Base-by-base conservation (phyloP, 768 basidiomycete species). In the Lactarius hatsudake region DNA sequence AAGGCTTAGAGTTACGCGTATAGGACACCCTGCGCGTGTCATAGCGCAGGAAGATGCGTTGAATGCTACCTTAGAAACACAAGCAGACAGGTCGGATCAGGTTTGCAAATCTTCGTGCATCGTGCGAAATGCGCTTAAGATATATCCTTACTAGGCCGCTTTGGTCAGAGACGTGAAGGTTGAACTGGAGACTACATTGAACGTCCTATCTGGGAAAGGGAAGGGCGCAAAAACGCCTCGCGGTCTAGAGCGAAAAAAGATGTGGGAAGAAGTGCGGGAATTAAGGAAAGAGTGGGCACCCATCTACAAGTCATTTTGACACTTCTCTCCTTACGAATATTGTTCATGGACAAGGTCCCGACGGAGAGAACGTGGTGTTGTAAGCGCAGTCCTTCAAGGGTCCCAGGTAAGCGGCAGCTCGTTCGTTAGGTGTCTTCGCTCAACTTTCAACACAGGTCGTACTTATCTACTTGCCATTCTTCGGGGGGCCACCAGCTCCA, bases 11-110 rank as follows among this genome's bases (percentile, higher is more conserved):
- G 84, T 89, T 8, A 94, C 95, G 0, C 84, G 97, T n/a, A 82
- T 99, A 15, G 97, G 97, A 0, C 97, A 99, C 76, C 97, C 97
- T 0, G 96, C 97, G 0, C 85, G 97, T 30, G 89, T 98, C 0
- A 90, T 97, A 81, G 81, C 87, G 0, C 82, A 86, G 28, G 84
- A 87, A 71, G 82, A 83, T 23, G 79, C 92, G 34, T 74, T 92
- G 20, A 85, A 90, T 20, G 80, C 85, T 0, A 94, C 89, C 5
- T 76, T 88, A 43, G 91, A 94, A 73, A 84, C 86, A 28, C 87
- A 93, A 76, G 87, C 91, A 0, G 81, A 84, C 28, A 79, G 86
- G 51, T 88, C 88, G 61, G 92, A 94, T 65, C 88, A 91, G 80
- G 87, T 84, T 17, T 38, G 72, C 28, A 6, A 28, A 18, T 60